Percentiles rank a stretch among this genome's conserved stretches.
Conservation (phyloP, 768 basidiomycete genomes). For the Clathrus columnatus region DNA sequence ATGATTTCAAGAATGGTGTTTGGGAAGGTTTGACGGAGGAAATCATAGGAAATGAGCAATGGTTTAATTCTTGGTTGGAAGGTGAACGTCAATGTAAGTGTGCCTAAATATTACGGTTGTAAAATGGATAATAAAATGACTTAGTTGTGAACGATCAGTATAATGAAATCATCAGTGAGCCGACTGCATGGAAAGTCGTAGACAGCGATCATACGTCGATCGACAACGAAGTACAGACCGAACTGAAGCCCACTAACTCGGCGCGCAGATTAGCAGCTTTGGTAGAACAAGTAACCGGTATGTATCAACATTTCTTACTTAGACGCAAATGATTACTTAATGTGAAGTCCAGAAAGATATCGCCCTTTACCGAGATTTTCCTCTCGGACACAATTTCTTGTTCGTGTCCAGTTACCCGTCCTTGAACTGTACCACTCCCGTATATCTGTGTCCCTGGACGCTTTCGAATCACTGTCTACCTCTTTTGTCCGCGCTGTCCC, state of each 20-base stretch:
- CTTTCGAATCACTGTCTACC: slow-evolving; percentile 87
- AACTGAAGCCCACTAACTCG: slow-evolving; percentile 67
- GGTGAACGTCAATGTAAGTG: slow-evolving; percentile 88
- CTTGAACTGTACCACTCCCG: slow-evolving; percentile 69
- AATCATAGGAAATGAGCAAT: slow-evolving; percentile 73
- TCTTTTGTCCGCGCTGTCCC: slow-evolving; percentile 86
- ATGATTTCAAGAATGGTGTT: slow-evolving; percentile 20
- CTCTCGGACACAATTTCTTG: slow-evolving; percentile 78
- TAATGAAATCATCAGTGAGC: slow-evolving; percentile 66
- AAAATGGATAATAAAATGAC: neutral
- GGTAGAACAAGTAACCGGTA: slow-evolving; percentile 88
- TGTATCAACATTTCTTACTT: slow-evolving; percentile 11
- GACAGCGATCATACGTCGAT: slow-evolving; percentile 43
- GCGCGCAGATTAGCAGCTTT: slow-evolving; percentile 76
- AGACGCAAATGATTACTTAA: neutral
- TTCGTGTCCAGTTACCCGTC: slow-evolving; percentile 76
- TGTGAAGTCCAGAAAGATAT: slow-evolving; percentile 63
- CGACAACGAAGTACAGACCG: slow-evolving; percentile 33
- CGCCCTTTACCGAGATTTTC: slow-evolving; percentile 69
- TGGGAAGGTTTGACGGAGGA: slow-evolving; percentile 80
- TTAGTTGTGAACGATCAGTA: slow-evolving; percentile 86
- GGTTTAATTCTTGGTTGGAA: slow-evolving; percentile 86
- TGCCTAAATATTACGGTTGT: slow-evolving; percentile 8
- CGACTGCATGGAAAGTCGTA: slow-evolving; percentile 80
- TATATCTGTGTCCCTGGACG: slow-evolving; percentile 79